Evolutionary conservation across 2,329 filamentous ascomycete genomes (phyloP).

Genomic region (Ophiocordyceps australis): DNA sequence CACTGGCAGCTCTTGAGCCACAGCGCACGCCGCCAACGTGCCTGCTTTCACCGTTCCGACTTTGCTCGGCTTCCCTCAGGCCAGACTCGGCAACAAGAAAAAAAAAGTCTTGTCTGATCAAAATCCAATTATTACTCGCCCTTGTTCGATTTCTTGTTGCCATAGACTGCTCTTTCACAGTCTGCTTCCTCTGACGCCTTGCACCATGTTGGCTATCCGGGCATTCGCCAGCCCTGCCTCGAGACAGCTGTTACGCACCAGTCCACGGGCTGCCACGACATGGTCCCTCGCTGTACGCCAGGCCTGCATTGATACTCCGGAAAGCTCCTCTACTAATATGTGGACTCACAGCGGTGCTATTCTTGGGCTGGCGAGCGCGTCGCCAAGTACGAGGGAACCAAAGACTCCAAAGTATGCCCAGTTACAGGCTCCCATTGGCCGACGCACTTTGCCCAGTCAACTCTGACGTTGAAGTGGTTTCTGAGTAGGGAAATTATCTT

Average conservation of each 20-base stretch:
- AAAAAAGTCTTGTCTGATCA: too few relatives aligned
- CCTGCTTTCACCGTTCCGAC: too few relatives aligned
- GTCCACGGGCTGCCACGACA: slow-evolving; percentile 32
- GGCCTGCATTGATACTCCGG: slow-evolving; percentile 18
- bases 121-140: too few relatives aligned
- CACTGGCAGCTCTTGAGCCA: too few relatives aligned
- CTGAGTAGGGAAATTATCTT: slow-evolving; percentile 68
- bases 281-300: slow-evolving; percentile 17
- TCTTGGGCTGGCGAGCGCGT: slow-evolving; percentile 51
- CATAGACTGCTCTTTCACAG: background rate
- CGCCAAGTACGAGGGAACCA: slow-evolving; percentile 84
- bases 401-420: slow-evolving; percentile 64
- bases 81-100: too few relatives aligned
- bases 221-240: slow-evolving; percentile 58
- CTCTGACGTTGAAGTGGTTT: too few relatives aligned
- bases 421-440: slow-evolving; percentile 1
- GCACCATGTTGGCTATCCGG: slow-evolving; percentile 70
- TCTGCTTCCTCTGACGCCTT: slow-evolving; percentile 4
- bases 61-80: too few relatives aligned
- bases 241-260: slow-evolving; percentile 59
- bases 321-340: too few relatives aligned
- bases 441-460: too few relatives aligned
- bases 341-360: slow-evolving; percentile 45
- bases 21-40: too few relatives aligned
- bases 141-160: too few relatives aligned